phyloP scores from a whole-genome alignment of 2,329 filamentous ascomycete species.

The Phoma sp. region DNA sequence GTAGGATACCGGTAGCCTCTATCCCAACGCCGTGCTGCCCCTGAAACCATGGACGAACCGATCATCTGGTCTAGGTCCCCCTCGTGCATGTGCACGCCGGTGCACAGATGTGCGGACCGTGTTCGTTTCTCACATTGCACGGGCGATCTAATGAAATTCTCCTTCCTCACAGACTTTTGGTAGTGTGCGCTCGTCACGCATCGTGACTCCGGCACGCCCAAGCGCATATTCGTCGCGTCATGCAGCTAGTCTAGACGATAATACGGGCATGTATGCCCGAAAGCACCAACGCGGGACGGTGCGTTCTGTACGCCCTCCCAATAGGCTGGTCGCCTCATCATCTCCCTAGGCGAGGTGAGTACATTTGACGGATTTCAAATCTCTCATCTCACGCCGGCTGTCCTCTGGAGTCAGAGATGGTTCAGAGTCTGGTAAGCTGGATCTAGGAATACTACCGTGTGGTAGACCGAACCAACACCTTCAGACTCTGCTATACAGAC shows the following conservation, averaged over 20 bases:
- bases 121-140: too few relatives aligned
- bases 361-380: neutral
- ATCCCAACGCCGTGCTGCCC: neutral
- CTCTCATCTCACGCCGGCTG: constrained; percentile 2
- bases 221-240: neutral
- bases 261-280: neutral
- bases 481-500: neutral
- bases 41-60: constrained; percentile 2
- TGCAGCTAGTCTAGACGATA: neutral
- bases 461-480: neutral
- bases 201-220: neutral
- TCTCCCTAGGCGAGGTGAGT: neutral
- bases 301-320: neutral
- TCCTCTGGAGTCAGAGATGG: neutral
- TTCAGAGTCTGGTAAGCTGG: neutral
- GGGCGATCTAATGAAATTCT: neutral
- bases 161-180: neutral
- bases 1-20: neutral
- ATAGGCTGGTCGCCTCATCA: neutral
- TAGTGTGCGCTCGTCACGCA: neutral
- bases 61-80: constrained; percentile 3
- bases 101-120: neutral
- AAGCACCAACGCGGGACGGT: neutral
- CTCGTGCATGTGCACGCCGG: constrained; percentile 1
- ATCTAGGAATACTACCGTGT: constrained; percentile 7